A percentile compares a stretch with the other conserved stretches of the same genome.
These are phyloP conservation scores for Peronospora farinosa DNA, from an alignment of 352 stramenopile species.

Conservation along the genomic window DNA sequence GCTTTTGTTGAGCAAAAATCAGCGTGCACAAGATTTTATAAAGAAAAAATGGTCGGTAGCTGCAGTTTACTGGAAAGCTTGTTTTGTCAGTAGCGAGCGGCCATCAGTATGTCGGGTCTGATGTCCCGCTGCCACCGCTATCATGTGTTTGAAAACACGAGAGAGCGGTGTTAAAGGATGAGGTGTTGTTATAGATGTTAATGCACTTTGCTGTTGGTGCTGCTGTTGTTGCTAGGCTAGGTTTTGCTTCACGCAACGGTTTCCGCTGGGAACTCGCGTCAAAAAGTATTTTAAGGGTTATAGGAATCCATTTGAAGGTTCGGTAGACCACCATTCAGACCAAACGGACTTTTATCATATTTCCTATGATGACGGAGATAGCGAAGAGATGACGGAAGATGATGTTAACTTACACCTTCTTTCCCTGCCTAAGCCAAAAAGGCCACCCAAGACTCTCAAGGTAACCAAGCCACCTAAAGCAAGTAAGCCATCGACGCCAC, in stretches of 20 bases:
- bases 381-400: conserved; percentile 75
- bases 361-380: conserved; percentile 72
- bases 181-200: conserved; percentile 12
- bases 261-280: conserved; percentile 54
- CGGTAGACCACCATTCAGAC: conserved; percentile 44
- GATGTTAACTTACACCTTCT: conserved; percentile 47
- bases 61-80: conserved; percentile 9
- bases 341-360: conserved; percentile 67
- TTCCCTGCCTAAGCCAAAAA: conserved; percentile 13
- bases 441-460: conserved; percentile 15
- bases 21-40: conserved; percentile 3
- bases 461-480: conserved; percentile 3
- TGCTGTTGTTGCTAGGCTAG: conserved; percentile 32
- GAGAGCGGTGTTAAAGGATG: too few relatives aligned
- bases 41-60: conserved; percentile 23
- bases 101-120: conserved; percentile 6
- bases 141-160: too few relatives aligned
- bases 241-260: conserved; percentile 45
- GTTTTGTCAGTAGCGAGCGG: conserved; percentile 2
- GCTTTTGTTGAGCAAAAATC: background rate
- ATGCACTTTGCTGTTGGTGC: conserved; percentile 13
- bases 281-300: conserved; percentile 67
- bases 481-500: conserved; percentile 6
- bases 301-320: conserved; percentile 48
- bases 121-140: background rate